Base-by-base conservation (phyloP, 441 rosid species). In the Brassica hybrid region DNA sequence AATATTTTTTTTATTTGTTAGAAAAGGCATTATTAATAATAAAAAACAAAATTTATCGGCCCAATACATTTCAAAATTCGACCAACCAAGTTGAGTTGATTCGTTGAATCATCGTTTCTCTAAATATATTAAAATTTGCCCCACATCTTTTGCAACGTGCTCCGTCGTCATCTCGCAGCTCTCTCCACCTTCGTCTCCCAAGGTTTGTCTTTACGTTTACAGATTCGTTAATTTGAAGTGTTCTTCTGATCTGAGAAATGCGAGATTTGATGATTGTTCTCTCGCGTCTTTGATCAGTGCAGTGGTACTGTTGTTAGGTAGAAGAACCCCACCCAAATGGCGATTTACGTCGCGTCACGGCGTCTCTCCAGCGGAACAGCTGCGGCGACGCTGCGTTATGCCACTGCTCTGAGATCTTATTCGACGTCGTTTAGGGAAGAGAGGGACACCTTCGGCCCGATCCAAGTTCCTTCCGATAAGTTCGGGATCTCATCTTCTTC, bases 371-470 rank as follows among this genome's bases (percentile, higher is more conserved):
- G 75, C 13, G 76, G 85, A 83, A 82, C 90, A 67, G 65, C 83
- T 4, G 84, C 82, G 50, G 60, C 88, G 12, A 60, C 87, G 7
- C 78, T 88, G 80, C 88, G 84, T 70, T 84, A 81, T 56, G 88
- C 88, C 18, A 71, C 84, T 21, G 79, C 80, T 16, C 67, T 79
- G 85, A 86, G 98, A 79, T 84, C 83, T 30, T 88, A 76, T 71
- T 88, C 91, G 13, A 85, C 90, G 6, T 72, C 87, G 50, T 93
- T 91, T 72, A 85, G 99, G 74, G 97, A 93, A 80, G 98, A 95
- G 80, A 81, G 87, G 66, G 99, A 95, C 80, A 95, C 98, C 52
- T 95, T 95, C 64, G 99, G 98, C 2, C 96, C 98, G 50, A 93
- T 95, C 77, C 88, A 80, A 61, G 99, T 95, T 68, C 98, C 98